Evolutionary conservation across 1,284 basidiomycete species (phyloP), one percentile per base, ranked within the genome.

Genomic region (Boletus sp.): DNA sequence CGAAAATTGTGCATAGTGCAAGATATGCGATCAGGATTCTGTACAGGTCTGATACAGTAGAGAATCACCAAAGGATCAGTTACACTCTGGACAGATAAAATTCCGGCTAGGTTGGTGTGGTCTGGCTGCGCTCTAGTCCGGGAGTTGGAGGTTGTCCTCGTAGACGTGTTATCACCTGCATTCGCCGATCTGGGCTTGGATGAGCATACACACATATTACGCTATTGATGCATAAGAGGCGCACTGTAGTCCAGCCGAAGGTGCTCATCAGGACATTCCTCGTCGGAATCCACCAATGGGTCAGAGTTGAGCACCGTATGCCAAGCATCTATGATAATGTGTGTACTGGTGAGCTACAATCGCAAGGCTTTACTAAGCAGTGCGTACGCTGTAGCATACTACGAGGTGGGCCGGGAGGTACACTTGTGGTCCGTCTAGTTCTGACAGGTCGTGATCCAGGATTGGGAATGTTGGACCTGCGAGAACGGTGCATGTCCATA

Each of bases 231-330:
- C 13, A 16, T n/a, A 34, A 48, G 32, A 33, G 22, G 43, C 64
- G 34, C 77, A 85, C 85, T 72, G 58, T 85, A 86, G 56, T 88
- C 85, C 33, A 76, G 58, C 20, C 77, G 73, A 51, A 76, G 69
- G 55, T 84, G 75, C 52, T 84, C 78, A 54, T 87, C 82, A 17
- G 70, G 70, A 47, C 70, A 71, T 56, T 89, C 86, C 34, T 84
- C 81, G 57, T 88, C 86, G 14, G 85, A 88, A 67, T 87, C 84
- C 14, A 71, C 68, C 25, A 88, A 69, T 13, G 85, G 81, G 58
- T 89, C 84, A 43, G 73, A 74, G 30, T 74, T 77, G 41, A 72
- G 75, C 22, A 80, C 73, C 9, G 78, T 70, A 59, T 84, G 77
- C 83, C 83, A 88, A 8, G 85, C 83, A 59, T 88, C 82, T 49